Evolutionary conservation across 371 early-diverging fungal genomes (phyloP).

Genomic region (Mortierella sp.): DNA sequence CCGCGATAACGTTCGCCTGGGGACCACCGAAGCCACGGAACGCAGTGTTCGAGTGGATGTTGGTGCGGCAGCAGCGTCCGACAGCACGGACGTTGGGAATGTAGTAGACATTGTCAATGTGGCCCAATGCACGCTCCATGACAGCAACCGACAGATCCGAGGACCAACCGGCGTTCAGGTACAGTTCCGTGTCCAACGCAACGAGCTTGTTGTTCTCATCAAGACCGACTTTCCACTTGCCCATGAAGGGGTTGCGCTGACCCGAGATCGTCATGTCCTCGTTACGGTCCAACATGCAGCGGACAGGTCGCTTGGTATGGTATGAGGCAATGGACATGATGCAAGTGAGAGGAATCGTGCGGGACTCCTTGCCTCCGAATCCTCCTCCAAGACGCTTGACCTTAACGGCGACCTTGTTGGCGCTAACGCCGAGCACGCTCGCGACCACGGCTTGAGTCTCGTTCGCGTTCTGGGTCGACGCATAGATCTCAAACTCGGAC

Average conservation of each 20-base stretch:
- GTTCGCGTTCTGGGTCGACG: conserved; percentile 79
- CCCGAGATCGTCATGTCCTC: conserved; percentile 82
- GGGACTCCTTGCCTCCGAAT: conserved; percentile 85
- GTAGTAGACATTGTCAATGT: conserved; percentile 78
- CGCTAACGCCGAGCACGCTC: conserved; percentile 69
- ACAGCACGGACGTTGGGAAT: conserved; percentile 69
- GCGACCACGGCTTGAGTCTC: conserved; percentile 74
- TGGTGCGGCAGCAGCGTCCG: conserved; percentile 79
- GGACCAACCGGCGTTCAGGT: conserved; percentile 79
- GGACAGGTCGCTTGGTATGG: conserved; percentile 67
- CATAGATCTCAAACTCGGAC: conserved; percentile 76
- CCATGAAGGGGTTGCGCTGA: conserved; percentile 82
- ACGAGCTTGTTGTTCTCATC: conserved; percentile 68
- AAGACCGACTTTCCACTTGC: conserved; percentile 76
- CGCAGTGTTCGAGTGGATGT: conserved; percentile 82
- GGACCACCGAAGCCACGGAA: conserved; percentile 84
- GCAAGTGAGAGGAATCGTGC: conserved; percentile 65
- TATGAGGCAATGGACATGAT: conserved; percentile 75
- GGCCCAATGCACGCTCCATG: conserved; percentile 76
- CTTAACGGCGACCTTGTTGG: conserved; percentile 70
- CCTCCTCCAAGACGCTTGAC: conserved; percentile 85
- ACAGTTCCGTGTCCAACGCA: conserved; percentile 67
- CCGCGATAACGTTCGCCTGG: conserved; percentile 81
- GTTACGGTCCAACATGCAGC: conserved; percentile 80
- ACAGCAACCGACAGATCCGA: conserved; percentile 75